Base-by-base conservation (phyloP, 1,139 yeast species). In the Maudiozyma humilis region DNA sequence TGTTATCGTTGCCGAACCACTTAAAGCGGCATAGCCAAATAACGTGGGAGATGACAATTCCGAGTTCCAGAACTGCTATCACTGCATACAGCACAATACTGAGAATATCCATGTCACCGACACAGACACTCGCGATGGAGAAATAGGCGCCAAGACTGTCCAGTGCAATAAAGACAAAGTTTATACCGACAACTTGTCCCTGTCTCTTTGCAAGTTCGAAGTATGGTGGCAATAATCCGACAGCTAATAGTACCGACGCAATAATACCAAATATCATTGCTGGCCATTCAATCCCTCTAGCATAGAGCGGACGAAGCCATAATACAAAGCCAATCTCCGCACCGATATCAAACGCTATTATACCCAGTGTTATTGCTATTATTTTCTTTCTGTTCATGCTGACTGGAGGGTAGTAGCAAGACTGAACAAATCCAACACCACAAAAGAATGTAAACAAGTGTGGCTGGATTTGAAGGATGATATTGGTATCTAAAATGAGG, bases 201-300 rank as follows among this genome's bases (percentile, higher is more conserved):
- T 74, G 64, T 50, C 95, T 72, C 59, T 84, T 84, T 32, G 77
- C 76, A 27, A 88, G 67, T 59, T 88, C 96, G 55, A 79, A 79
- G 62, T 88, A 89, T 5, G 96, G 96, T 0, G 96, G 96, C 1
- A 88, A 56, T 38, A 89, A 70, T 0, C 97, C 97, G 2, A 75
- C 56, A 0, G 86, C 95, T 20, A 88, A 68, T 23, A 84, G 62
- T 0, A 88, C 70, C 1, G 93, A 78, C 0, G 96, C 95, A 34
- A 85, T 51, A 13, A 85, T 73, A 13, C 96, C 96, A 47, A 85
- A 72, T 38, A 88, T 70, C 33, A 85, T 63, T 56, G 79, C 72
- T 7, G 96, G 96, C 91, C 95, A 87, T 30, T 67, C 65, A 2
- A 48, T 55, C 0, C 68, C 69, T 7, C 67, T 70, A 6, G 64